Evolutionary conservation across 495 filamentous ascomycete genomes (phyloP).

Genomic region (Talaromyces nanjingensis): DNA sequence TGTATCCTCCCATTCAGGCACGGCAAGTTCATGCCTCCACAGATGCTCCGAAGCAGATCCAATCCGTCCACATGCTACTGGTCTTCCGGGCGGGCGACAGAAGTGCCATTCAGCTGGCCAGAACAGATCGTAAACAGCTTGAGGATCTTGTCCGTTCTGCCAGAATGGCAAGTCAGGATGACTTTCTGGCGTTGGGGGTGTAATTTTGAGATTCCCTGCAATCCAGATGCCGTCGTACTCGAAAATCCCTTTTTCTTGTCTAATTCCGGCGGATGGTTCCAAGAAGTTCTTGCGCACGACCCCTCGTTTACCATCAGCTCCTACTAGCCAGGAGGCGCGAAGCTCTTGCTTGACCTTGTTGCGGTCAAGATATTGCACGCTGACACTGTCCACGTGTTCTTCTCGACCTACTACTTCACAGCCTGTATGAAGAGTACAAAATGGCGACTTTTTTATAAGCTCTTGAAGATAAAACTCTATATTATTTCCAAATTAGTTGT

Average conservation of each 20-base stretch:
- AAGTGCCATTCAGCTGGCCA: slow-evolving; percentile 37
- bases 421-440: not conserved
- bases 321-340: slow-evolving; percentile 25
- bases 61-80: slow-evolving; percentile 36
- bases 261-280: slow-evolving; percentile 16
- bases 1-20: slow-evolving; percentile 10
- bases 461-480: not conserved
- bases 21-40: slow-evolving; percentile 35
- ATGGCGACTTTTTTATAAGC: not conserved
- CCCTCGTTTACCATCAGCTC: slow-evolving; percentile 40
- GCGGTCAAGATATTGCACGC: slow-evolving; percentile 21
- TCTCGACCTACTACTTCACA: not conserved
- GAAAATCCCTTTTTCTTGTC: not conserved
- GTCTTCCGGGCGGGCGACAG: slow-evolving; percentile 21
- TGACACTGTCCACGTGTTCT: slow-evolving; percentile 16
- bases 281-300: slow-evolving; percentile 36
- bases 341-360: slow-evolving; percentile 14
- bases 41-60: slow-evolving; percentile 24
- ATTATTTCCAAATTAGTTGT: not conserved
- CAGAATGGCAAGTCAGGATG: slow-evolving; percentile 41
- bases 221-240: slow-evolving; percentile 38
- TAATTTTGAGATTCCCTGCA: slow-evolving; percentile 34
- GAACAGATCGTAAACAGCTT: slow-evolving; percentile 37
- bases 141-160: slow-evolving; percentile 30
- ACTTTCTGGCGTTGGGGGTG: slow-evolving; percentile 30